phyloP scores from a whole-genome alignment of 1,284 basidiomycete species.

The Leccinum pallidistipes region DNA sequence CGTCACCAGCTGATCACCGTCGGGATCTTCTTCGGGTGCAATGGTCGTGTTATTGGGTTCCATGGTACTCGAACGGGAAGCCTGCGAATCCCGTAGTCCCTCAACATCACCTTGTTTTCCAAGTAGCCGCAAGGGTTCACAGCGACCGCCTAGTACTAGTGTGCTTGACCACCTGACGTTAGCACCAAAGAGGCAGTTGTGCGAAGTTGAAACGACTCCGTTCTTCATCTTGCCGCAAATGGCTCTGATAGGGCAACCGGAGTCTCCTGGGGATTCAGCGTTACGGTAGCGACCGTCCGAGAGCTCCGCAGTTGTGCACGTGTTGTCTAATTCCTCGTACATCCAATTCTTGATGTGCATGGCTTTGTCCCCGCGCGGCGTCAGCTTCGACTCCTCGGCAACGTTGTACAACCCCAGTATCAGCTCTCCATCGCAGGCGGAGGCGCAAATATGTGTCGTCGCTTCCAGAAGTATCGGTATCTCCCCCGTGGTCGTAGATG shows the following conservation, averaged over 20 bases:
- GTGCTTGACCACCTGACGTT: slow-evolving; percentile 1
- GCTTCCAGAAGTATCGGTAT: slow-evolving; percentile 55
- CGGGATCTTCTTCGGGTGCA: slow-evolving; percentile 17
- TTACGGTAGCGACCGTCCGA: neutral
- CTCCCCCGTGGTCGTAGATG: slow-evolving; percentile 48
- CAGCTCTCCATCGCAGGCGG: neutral
- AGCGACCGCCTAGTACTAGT: neutral
- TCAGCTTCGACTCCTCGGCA: slow-evolving; percentile 5
- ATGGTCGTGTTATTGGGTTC: slow-evolving; percentile 1
- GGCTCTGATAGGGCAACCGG: neutral
- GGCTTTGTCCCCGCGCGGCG: neutral
- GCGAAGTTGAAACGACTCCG: neutral
- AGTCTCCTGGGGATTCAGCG: neutral
- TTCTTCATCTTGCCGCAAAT: slow-evolving; percentile 1
- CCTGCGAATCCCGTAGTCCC: slow-evolving; percentile 18
- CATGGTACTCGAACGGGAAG: slow-evolving; percentile 10
- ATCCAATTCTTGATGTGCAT: slow-evolving; percentile 1
- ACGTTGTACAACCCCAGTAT: slow-evolving; percentile 2
- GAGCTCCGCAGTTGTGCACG: neutral
- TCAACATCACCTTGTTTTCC: slow-evolving; percentile 2
- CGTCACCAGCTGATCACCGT: slow-evolving; percentile 16
- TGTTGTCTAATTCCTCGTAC: slow-evolving; percentile 4
- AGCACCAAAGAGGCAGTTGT: neutral
- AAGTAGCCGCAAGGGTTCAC: neutral
- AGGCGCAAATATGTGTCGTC: slow-evolving; percentile 7